phyloP scores from a whole-genome alignment of 371 early-diverging fungal genomes.

The Mortierella sp. region DNA sequence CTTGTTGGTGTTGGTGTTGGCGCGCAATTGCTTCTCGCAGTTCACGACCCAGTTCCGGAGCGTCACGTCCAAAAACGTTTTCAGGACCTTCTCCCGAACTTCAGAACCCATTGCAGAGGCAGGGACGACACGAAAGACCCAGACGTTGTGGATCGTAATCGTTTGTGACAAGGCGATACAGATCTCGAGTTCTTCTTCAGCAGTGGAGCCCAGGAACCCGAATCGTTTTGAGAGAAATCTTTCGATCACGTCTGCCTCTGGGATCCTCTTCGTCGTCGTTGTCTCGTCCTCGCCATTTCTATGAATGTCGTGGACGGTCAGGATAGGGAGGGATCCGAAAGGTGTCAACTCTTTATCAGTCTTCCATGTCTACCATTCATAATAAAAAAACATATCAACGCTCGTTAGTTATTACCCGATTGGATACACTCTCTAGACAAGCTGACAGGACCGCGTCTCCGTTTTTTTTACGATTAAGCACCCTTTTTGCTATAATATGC shows the following conservation, averaged over 20 bases:
- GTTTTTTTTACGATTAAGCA: not conserved
- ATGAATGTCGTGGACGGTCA: constrained; percentile 24
- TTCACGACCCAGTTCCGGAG: constrained; percentile 26
- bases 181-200: constrained; percentile 37
- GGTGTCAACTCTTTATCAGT: constrained; percentile 24
- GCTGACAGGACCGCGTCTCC: not conserved
- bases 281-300: not conserved
- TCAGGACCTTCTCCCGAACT: constrained; percentile 17
- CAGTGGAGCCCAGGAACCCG: constrained; percentile 26
- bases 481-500: not conserved
- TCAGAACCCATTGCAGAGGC: not conserved
- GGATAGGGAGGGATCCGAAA: constrained; percentile 31
- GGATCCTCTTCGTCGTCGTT: constrained; percentile 9
- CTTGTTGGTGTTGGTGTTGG: constrained; percentile 24
- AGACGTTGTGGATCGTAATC: constrained; percentile 21
- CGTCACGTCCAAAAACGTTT: constrained; percentile 17
- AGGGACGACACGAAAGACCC: constrained; percentile 34
- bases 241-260: constrained; percentile 42
- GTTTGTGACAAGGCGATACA: constrained; percentile 24
- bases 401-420: constrained; percentile 1
- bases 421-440: not conserved
- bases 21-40: constrained; percentile 22
- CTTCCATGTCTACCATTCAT: constrained; percentile 21
- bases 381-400: not conserved
- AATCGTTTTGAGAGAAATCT: constrained; percentile 34